Conservation (phyloP, 768 basidiomycete species). For the Vishniacozyma victoriae region DNA sequence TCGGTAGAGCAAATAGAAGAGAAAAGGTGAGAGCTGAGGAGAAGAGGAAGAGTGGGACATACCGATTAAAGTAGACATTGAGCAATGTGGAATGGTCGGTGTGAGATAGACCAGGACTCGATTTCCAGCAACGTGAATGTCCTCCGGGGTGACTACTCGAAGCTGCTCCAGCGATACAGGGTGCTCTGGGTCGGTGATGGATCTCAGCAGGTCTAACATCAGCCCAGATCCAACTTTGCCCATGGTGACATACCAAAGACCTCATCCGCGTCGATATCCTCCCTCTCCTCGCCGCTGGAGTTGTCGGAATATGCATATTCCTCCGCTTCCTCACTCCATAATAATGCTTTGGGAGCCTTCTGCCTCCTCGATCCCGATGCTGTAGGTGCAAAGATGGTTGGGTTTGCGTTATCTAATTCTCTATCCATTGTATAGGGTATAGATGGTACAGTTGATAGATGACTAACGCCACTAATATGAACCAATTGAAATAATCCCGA, state of each 20-base stretch:
- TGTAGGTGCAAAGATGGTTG: constrained; percentile 60
- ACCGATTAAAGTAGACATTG: constrained; percentile 96
- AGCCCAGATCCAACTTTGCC: background rate
- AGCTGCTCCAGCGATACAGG: constrained; percentile 87
- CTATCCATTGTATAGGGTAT: constrained; percentile 23
- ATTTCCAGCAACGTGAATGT: constrained; percentile 60
- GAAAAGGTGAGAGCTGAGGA: background rate
- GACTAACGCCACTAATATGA: background rate
- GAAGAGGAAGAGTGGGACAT: background rate
- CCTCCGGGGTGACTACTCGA: constrained; percentile 84
- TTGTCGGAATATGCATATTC: constrained; percentile 47
- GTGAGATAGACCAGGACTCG: constrained; percentile 84
- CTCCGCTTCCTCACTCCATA: constrained; percentile 49
- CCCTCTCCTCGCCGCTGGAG: constrained; percentile 49
- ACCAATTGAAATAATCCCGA: background rate
- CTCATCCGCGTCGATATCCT: constrained; percentile 78
- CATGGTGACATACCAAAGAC: constrained; percentile 67
- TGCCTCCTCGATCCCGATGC: constrained; percentile 33
- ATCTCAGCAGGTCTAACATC: constrained; percentile 71
- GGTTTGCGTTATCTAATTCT: constrained; percentile 71
- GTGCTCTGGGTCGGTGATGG: constrained; percentile 92
- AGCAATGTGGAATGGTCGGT: constrained; percentile 94
- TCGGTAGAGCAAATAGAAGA: background rate
- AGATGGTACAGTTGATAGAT: background rate
- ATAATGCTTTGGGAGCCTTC: constrained; percentile 47